A percentile compares a stretch with the other conserved stretches of the same genome.
These are phyloP conservation scores for Cryphonectria parasitica DNA, from an alignment of 2,329 filamentous ascomycete genomes.

Conservation along the genomic window DNA sequence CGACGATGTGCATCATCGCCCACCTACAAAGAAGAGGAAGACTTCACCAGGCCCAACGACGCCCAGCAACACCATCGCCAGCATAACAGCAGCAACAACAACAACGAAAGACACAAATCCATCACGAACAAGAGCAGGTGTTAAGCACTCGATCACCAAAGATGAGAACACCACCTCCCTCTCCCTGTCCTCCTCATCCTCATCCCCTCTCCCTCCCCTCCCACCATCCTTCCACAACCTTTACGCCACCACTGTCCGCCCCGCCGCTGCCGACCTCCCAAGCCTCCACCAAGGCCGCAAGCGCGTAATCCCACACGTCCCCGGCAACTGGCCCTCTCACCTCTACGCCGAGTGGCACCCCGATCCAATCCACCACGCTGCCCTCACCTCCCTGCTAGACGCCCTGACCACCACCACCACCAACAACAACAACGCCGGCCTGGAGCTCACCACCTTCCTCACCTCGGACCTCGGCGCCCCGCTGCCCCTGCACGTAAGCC, in stretches of 20 bases:
- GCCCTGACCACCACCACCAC: constrained; percentile 37
- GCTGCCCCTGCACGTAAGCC: constrained; percentile 84
- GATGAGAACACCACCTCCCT: constrained; percentile 13
- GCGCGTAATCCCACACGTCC: constrained; percentile 79
- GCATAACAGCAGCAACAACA: not conserved
- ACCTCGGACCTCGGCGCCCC: constrained; percentile 77
- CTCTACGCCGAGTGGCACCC: constrained; percentile 87
- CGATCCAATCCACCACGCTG: constrained; percentile 47
- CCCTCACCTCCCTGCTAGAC: constrained; percentile 50
- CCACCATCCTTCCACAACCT: constrained; percentile 84
- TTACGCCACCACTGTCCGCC: constrained; percentile 80
- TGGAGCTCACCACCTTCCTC: constrained; percentile 67
- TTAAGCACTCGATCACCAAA: not conserved
- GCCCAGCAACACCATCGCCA: not conserved
- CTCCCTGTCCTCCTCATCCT: constrained; percentile 55
- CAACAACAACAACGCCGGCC: constrained; percentile 35
- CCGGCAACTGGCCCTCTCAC: constrained; percentile 92
- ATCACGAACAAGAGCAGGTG: not conserved
- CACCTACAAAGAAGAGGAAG: constrained; percentile 32
- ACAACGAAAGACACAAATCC: not conserved
- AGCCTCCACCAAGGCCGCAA: constrained; percentile 83
- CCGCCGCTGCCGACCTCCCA: constrained; percentile 81
- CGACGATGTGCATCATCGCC: constrained; percentile 20
- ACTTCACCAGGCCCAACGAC: constrained; percentile 21
- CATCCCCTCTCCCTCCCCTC: constrained; percentile 66